phyloP scores from a whole-genome alignment of 2,329 filamentous ascomycete species.

The Claviceps purpurea region DNA sequence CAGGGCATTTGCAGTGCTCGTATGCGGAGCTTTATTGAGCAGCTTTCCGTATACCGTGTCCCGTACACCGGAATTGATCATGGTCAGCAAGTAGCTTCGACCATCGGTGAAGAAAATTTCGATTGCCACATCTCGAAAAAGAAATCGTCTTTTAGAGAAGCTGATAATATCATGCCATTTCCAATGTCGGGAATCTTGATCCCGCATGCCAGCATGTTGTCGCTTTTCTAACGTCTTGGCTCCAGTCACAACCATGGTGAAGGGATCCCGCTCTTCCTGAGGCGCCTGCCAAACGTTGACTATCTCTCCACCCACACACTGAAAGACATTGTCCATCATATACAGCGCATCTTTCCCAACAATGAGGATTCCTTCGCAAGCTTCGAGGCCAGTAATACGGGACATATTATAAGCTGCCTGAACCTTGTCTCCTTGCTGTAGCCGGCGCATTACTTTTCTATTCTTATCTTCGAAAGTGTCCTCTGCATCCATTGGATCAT shows the following conservation, averaged over 20 bases:
- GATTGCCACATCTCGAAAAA: constrained; percentile 92
- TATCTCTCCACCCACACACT: constrained; percentile 88
- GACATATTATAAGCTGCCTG: constrained; percentile 94
- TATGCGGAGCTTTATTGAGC: constrained; percentile 65
- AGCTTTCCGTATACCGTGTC: constrained; percentile 74
- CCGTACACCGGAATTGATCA: constrained; percentile 57
- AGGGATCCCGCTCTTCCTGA: constrained; percentile 82
- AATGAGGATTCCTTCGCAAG: constrained; percentile 84
- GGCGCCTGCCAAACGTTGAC: constrained; percentile 94
- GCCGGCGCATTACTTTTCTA: constrained; percentile 86
- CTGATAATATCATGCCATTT: constrained; percentile 90
- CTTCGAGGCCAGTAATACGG: constrained; percentile 83
- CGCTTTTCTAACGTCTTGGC: constrained; percentile 48
- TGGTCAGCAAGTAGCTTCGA: constrained; percentile 82
- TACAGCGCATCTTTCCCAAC: constrained; percentile 87
- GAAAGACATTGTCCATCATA: constrained; percentile 92
- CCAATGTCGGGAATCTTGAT: constrained; percentile 83
- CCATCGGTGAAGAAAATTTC: constrained; percentile 97
- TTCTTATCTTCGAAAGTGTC: constrained; percentile 94
- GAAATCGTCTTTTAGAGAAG: constrained; percentile 85
- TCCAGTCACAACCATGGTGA: constrained; percentile 80
- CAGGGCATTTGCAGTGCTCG: constrained; percentile 53
- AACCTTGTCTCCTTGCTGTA: constrained; percentile 82
- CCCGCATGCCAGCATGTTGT: constrained; percentile 38
- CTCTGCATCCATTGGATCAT: constrained; percentile 60